Base-by-base conservation (phyloP, 352 stramenopile genomes). In the Phytopythium chamaehyphon region DNA sequence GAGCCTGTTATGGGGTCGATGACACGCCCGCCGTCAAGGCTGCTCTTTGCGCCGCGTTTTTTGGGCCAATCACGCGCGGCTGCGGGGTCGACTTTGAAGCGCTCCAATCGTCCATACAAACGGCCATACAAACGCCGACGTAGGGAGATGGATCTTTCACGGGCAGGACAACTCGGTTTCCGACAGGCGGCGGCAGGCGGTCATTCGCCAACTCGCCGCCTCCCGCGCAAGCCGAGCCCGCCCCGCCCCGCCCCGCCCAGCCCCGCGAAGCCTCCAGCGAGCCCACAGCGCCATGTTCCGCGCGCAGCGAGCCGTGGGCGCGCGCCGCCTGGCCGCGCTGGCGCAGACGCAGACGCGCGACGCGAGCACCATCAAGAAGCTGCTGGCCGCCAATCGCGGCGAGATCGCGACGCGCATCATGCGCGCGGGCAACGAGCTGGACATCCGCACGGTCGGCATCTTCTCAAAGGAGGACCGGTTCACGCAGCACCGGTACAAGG, bases 381-480 rank as follows among this genome's bases (percentile, higher is more conserved):
- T 99, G 42, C 86, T 99, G 83, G 94, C 94, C 9, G 96, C 96
- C 31, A 99, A 99, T 80, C 92, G 97, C 28, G 97, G 96, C 31
- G 97, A 99, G 71, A 99, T 99, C 72, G 96, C 96, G 10, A 96
- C 95, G 38, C 86, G 96, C 19, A 98, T 99, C 60, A 97, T 97
- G 76, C 86, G 96, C 46, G 93, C 95, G 1, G 82, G 78, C 6
- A 96, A 95, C 49, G 95, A 99, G 67, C 77, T 99, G 37, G 93
- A 88, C 39, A 84, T 97, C 47, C 71, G 76, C 48, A 98, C 94
- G 15, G 90, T 96, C 24, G 90, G 74, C 35, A 86, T 97, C 55
- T 96, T 93, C 73, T 86, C 74, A 39, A 85, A 97, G 55, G 95
- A 98, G 60, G 95, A 98, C 73, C 78, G 86, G 19, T 97, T 97